Evolutionary conservation across 805 yeast species (phyloP).

Genomic region (Suhomyces vadensis): DNA sequence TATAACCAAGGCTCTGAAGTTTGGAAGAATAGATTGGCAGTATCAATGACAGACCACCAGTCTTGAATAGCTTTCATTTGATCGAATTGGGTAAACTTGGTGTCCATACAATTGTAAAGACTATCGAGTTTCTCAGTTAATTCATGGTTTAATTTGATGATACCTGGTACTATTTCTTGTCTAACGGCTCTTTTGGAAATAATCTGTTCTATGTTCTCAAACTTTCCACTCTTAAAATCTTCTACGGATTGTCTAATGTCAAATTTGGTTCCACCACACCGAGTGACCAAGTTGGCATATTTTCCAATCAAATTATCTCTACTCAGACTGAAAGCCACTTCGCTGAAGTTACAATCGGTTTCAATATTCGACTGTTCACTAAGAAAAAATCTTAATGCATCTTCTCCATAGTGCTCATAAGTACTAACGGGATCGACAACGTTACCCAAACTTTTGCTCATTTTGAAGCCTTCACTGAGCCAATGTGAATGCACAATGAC

Average conservation of each 20-base stretch:
- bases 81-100: constrained; percentile 47
- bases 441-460: constrained; percentile 92
- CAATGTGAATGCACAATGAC: constrained; percentile 93
- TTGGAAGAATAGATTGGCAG: constrained; percentile 70
- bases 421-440: constrained; percentile 88
- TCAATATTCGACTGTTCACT: constrained; percentile 73
- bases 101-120: constrained; percentile 42
- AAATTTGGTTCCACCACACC: constrained; percentile 75
- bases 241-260: constrained; percentile 48
- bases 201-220: constrained; percentile 23
- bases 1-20: constrained; percentile 74
- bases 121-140: constrained; percentile 35
- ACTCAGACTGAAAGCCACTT: constrained; percentile 48
- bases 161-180: constrained; percentile 13
- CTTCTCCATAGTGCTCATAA: constrained; percentile 64
- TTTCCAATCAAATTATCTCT: constrained; percentile 76
- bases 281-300: constrained; percentile 73
- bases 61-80: constrained; percentile 55
- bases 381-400: constrained; percentile 71
- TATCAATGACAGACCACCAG: constrained; percentile 59
- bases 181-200: constrained; percentile 15
- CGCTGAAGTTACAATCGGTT: constrained; percentile 78
- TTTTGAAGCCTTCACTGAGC: constrained; percentile 84
- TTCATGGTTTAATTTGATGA: constrained; percentile 17
- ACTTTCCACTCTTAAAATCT: constrained; percentile 22